Percentiles rank a stretch among this genome's conserved stretches.
Conservation (phyloP, 2,329 filamentous ascomycete species). For the Dryadomyces quercivorus region DNA sequence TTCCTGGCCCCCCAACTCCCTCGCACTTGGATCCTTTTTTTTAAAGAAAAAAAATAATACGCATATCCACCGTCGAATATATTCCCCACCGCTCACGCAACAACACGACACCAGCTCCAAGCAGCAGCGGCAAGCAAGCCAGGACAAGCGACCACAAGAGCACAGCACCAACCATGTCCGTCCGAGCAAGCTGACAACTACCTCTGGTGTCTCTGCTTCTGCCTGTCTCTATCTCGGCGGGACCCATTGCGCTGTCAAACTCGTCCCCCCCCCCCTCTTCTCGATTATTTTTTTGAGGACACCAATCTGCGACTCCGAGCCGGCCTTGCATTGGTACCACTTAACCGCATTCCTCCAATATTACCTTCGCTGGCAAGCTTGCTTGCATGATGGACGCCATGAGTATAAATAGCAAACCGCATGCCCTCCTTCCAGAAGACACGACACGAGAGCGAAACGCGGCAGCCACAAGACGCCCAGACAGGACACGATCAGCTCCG, state of each 20-base stretch:
- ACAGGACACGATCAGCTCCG: conserved; percentile 5
- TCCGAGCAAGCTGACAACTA: neutral
- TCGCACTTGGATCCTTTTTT: neutral
- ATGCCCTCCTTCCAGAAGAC: conserved; percentile 7
- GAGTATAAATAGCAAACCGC: conserved; percentile 15
- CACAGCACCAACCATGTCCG: neutral
- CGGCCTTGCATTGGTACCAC: conserved; percentile 14
- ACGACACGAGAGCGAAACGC: neutral
- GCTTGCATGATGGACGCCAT: conserved; percentile 11
- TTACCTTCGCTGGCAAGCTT: conserved; percentile 2
- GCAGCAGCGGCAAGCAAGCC: neutral
- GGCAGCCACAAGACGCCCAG: neutral
- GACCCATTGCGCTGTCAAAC: conserved; percentile 3
- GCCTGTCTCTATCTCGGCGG: neutral
- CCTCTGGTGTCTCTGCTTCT: neutral
- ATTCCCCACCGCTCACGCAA: conserved; percentile 6
- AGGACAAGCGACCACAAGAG: neutral
- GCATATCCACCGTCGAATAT: neutral
- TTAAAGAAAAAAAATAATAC: neutral
- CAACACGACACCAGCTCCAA: conserved; percentile 1
- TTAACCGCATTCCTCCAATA: conserved; percentile 7
- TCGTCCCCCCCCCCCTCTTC: conserved; percentile 5
- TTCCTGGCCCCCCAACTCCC: neutral
- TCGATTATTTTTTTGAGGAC: neutral
- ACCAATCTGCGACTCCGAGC: conserved; percentile 9